Evolutionary conservation across 1,139 yeast genomes (phyloP).

Genomic region (Saccharomycopsis crataegensis): DNA sequence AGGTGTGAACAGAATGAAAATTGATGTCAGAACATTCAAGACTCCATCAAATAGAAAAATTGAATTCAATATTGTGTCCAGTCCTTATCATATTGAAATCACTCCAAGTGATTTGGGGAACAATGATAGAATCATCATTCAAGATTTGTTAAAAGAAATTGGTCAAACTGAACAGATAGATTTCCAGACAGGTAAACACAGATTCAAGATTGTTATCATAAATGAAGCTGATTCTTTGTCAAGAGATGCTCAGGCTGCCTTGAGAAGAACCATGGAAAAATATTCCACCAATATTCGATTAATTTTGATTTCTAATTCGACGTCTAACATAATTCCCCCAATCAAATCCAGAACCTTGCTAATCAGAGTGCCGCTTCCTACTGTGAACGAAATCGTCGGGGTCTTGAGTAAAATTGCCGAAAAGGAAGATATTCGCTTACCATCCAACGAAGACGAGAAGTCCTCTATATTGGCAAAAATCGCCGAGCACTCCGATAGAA

Average conservation of each 20-base stretch:
- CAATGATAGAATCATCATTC: constrained; percentile 90
- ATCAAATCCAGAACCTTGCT: constrained; percentile 87
- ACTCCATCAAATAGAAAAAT: constrained; percentile 67
- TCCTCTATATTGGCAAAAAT: constrained; percentile 41
- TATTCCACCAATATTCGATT: constrained; percentile 83
- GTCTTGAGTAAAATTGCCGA: constrained; percentile 50
- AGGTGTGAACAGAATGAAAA: constrained; percentile 76
- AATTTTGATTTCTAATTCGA: constrained; percentile 78
- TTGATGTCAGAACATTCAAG: constrained; percentile 79
- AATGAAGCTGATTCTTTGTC: constrained; percentile 92
- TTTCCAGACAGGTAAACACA: constrained; percentile 52
- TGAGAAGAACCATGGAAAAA: constrained; percentile 97
- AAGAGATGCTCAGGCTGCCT: constrained; percentile 95
- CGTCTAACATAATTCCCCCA: constrained; percentile 88
- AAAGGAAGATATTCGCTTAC: constrained; percentile 46
- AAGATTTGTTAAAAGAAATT: constrained; percentile 84
- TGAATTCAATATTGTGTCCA: constrained; percentile 85
- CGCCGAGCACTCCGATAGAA: constrained; percentile 54
- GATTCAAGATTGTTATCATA: constrained; percentile 86
- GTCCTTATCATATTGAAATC: constrained; percentile 85
- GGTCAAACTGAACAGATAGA: constrained; percentile 96
- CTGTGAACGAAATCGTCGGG: constrained; percentile 43
- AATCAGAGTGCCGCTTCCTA: constrained; percentile 81
- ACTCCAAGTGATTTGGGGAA: constrained; percentile 97
- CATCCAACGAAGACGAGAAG: constrained; percentile 36